Evolutionary conservation across 345 rosid species (phyloP).

Genomic region (Gossypium ekmanianum): DNA sequence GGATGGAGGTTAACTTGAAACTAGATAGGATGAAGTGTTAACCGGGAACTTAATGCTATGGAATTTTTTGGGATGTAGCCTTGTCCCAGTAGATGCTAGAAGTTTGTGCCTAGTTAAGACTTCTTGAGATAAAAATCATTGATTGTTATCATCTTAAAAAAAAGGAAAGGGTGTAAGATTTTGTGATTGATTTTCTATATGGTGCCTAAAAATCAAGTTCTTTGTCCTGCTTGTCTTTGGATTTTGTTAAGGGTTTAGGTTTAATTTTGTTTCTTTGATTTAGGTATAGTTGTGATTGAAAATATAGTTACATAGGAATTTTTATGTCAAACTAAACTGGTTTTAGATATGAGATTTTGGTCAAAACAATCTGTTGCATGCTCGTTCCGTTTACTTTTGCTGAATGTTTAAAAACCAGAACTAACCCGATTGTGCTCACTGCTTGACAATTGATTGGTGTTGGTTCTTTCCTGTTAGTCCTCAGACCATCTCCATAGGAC

Average conservation of each 20-base stretch:
- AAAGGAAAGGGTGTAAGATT: background rate
- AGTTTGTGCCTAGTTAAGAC: background rate
- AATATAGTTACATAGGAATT: background rate
- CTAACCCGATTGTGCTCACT: background rate
- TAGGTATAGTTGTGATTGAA: background rate
- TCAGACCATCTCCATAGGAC: slow-evolving; percentile 1
- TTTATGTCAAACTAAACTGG: background rate
- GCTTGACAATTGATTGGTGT: background rate
- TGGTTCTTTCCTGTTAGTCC: background rate
- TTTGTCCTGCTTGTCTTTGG: background rate
- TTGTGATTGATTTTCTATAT: background rate
- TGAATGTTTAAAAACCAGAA: background rate
- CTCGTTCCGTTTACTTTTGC: background rate
- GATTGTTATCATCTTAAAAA: background rate
- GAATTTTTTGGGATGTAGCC: background rate
- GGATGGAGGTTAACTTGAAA: slow-evolving; percentile 1
- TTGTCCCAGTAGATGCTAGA: background rate
- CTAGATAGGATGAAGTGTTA: background rate
- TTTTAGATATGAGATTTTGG: background rate
- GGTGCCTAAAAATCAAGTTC: background rate
- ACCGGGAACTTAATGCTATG: background rate
- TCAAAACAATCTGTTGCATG: background rate
- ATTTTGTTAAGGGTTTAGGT: background rate
- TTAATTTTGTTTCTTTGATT: background rate
- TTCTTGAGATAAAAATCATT: background rate